Percentiles rank a stretch among this genome's conserved stretches.
These are phyloP conservation scores for Guadua angustifolia DNA, from an alignment of 176 grass and related monocot species.

Conservation along the genomic window DNA sequence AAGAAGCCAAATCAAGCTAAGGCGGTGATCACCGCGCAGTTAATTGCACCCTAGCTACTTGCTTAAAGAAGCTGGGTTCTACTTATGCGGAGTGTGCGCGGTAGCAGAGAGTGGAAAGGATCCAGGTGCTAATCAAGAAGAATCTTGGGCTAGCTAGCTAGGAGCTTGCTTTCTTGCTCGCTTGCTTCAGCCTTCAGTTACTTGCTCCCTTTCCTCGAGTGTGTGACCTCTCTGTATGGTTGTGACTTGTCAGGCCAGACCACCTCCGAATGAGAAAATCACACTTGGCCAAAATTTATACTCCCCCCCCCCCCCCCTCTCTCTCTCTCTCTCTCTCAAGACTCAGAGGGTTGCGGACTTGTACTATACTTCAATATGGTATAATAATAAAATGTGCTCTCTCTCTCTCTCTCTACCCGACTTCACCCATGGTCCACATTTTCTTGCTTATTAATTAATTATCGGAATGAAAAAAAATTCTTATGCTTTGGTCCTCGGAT, in stretches of 20 bases:
- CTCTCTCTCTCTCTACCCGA: not conserved
- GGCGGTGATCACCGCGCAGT: not conserved
- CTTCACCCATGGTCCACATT: conserved; percentile 40
- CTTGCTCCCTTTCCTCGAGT: not conserved
- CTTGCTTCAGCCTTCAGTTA: not conserved
- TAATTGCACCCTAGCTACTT: not conserved
- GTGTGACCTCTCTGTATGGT: conserved; percentile 41
- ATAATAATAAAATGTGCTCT: not conserved
- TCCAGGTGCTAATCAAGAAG: conserved; percentile 22
- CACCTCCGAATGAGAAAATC: conserved; percentile 50
- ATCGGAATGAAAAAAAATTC: not conserved
- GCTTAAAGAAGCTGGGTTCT: not conserved
- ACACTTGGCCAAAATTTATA: conserved; percentile 75
- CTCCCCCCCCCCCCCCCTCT: conserved; percentile 5
- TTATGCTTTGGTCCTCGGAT: not conserved
- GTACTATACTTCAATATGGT: conserved; percentile 7
- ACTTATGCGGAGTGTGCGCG: not conserved
- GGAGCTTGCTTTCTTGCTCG: conserved; percentile 23
- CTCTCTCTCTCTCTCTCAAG: conserved; percentile 25
- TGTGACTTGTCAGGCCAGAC: conserved; percentile 59
- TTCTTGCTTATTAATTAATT: conserved; percentile 33
- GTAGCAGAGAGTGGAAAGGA: not conserved
- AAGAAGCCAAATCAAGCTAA: not conserved
- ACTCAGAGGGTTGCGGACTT: not conserved
- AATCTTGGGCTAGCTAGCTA: conserved; percentile 15